phyloP scores from a whole-genome alignment of 2,329 filamentous ascomycete genomes.

The Lomentospora prolificans region DNA sequence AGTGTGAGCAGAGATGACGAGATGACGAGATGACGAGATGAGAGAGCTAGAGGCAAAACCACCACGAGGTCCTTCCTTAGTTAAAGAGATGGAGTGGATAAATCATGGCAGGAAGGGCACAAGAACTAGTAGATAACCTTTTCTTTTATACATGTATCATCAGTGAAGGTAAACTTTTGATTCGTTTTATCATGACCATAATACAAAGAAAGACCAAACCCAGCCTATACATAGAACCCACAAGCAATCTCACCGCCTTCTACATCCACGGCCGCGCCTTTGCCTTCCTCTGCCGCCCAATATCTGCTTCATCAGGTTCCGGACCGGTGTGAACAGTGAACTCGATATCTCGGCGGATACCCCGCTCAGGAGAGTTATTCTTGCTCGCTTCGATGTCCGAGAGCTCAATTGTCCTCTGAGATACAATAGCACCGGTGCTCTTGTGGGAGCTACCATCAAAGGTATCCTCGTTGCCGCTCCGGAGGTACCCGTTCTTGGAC shows the following conservation, averaged over 20 bases:
- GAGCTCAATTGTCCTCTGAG: background rate
- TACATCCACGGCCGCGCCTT: background rate
- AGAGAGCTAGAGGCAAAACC: too few species aligned
- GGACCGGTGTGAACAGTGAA: background rate
- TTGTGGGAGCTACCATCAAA: slow-evolving; percentile 4
- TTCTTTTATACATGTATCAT: too few species aligned
- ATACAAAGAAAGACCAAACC: background rate
- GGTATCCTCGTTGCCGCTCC: background rate
- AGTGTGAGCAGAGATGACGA: too few species aligned
- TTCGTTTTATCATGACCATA: background rate
- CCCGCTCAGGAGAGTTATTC: background rate
- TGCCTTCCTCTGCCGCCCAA: background rate
- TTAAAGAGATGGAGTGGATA: too few species aligned
- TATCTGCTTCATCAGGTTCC: background rate
- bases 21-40: too few species aligned
- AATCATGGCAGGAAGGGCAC: too few species aligned
- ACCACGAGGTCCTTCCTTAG: too few species aligned
- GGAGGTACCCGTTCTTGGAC: background rate
- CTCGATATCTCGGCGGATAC: slow-evolving; percentile 4
- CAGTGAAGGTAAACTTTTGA: too few species aligned
- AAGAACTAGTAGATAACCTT: too few species aligned
- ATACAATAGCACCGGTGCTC: slow-evolving; percentile 6
- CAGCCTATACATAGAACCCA: too few species aligned
- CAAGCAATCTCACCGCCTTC: too few species aligned
- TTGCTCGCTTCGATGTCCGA: background rate